These are phyloP conservation scores for Aspergillus arachidicola DNA, from an alignment of 2,329 filamentous ascomycete genomes.

Conservation along the genomic window DNA sequence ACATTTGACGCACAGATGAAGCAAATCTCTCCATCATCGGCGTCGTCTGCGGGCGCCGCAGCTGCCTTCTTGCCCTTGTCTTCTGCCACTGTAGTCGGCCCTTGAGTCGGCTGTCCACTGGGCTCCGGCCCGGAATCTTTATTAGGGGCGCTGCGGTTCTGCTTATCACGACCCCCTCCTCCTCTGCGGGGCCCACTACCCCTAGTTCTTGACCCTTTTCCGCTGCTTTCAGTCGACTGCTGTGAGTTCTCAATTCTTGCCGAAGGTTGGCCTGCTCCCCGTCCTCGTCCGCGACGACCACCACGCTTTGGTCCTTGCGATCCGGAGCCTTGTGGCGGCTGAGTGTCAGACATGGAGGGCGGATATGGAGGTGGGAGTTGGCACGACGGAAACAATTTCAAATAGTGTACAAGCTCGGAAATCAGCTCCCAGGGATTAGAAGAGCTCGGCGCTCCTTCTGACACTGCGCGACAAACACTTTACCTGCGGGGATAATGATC, in stretches of 20 bases:
- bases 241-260: constrained; percentile 32
- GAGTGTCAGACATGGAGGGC: constrained; percentile 34
- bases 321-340: constrained; percentile 25
- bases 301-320: constrained; percentile 47
- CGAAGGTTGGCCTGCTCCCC: constrained; percentile 37
- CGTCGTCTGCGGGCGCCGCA: constrained; percentile 45
- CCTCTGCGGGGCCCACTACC: constrained; percentile 35
- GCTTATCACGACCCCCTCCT: constrained; percentile 37
- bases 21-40: constrained; percentile 78
- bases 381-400: constrained; percentile 7
- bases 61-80: constrained; percentile 32
- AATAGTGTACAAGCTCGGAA: constrained; percentile 4
- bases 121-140: constrained; percentile 15
- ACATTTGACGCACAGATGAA: constrained; percentile 96
- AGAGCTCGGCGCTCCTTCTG: constrained; percentile 14
- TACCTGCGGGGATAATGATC: constrained; percentile 8
- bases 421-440: constrained; percentile 6
- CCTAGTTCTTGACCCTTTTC: constrained; percentile 40
- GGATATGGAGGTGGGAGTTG: constrained; percentile 11
- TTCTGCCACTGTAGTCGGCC: constrained; percentile 44
- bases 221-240: constrained; percentile 27
- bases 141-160: constrained; percentile 24
- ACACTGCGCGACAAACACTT: constrained; percentile 11
- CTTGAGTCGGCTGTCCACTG: constrained; percentile 43
- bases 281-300: constrained; percentile 41